A percentile compares a stretch with the other conserved stretches of the same genome.
These are phyloP conservation scores for Colletotrichum sp. DNA, from an alignment of 2,329 filamentous ascomycete genomes.

Conservation along the genomic window DNA sequence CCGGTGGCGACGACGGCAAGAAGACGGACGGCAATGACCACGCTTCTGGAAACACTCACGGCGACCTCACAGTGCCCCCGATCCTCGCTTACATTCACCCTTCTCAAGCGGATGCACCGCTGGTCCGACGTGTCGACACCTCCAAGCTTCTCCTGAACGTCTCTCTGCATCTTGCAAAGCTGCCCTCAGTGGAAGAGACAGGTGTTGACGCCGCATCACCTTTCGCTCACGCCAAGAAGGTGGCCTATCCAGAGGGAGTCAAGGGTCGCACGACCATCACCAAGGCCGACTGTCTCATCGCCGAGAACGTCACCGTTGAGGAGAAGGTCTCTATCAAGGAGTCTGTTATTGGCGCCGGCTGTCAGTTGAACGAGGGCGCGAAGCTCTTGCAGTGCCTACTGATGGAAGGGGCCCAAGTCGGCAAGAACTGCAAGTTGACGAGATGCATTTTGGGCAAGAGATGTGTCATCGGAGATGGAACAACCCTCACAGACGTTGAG, in stretches of 20 bases:
- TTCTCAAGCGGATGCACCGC: slow-evolving; percentile 52
- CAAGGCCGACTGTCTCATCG: slow-evolving; percentile 80
- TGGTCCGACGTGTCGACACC: slow-evolving; percentile 89
- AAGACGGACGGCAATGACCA: neutral
- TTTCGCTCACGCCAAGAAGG: slow-evolving; percentile 79
- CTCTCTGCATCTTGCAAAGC: slow-evolving; percentile 85
- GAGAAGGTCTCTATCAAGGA: slow-evolving; percentile 94
- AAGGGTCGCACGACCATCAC: slow-evolving; percentile 83
- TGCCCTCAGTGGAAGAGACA: slow-evolving; percentile 72
- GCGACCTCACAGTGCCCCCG: slow-evolving; percentile 60
- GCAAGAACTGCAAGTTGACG: slow-evolving; percentile 82
- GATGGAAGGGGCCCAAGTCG: slow-evolving; percentile 90
- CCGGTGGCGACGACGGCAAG: neutral
- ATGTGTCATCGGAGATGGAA: slow-evolving; percentile 82
- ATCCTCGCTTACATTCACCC: slow-evolving; percentile 86
- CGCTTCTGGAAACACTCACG: slow-evolving; percentile 27
- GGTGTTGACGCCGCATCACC: slow-evolving; percentile 66
- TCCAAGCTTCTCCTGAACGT: slow-evolving; percentile 80
- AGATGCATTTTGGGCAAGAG: slow-evolving; percentile 86
- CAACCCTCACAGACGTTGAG: slow-evolving; percentile 85
- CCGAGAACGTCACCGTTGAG: slow-evolving; percentile 86
- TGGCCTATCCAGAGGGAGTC: slow-evolving; percentile 83
- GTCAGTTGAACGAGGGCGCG: slow-evolving; percentile 84
- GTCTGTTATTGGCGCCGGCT: slow-evolving; percentile 85
- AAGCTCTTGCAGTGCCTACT: slow-evolving; percentile 86